Base-by-base conservation (phyloP, 192 early-diverging fungal genomes). In the Linnemannia schmuckeri region DNA sequence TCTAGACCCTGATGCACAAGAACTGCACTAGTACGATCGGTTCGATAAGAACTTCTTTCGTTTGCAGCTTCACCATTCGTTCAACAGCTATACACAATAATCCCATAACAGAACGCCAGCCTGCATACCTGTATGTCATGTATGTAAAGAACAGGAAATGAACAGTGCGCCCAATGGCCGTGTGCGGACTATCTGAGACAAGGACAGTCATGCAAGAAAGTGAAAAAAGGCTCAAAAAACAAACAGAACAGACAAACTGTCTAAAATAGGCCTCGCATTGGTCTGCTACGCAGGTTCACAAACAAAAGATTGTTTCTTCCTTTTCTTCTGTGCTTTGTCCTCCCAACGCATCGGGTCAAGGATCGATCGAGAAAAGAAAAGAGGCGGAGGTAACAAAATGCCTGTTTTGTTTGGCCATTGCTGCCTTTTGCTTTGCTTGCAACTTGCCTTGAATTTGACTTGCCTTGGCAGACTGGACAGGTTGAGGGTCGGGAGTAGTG, bases 1-100 rank as follows among this genome's bases (percentile, higher is more conserved):
- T 66, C 61, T 66, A 66, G 61, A 66, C 61, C 61, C 61, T 66
- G 61, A 15, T 66, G 30, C 27, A 66, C 30, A 66, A 66, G 12
- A 30, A 10, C 3, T 12, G 61, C 61, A 33, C 27, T 66, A 66
- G 61, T 63, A 30, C 61, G 61, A 66, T 66, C 61, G 30, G 61
- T 35, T 35, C 61, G 61, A 66, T 33, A 66, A 33, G 61, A 1
- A 4, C 3, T 30, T 61, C 13, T 10, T 46, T 46, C 44, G 2
- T 20, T 52, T 52, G 47, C 47, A 52, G 17, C 47, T 20, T 52
- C 8, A 49, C 47, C 47, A 49, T 17, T 49, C 47, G 6, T 44
- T 44, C 44, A 46, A 12, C 42, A 15, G 9, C 12, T 10, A 3
- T 46, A 46, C 44, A 46, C 44, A 46, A 46, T 46, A 7, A 46